Percentiles rank a stretch among this genome's conserved stretches.
These are phyloP conservation scores for Dendrocalamus latiflorus DNA, from an alignment of 202 grass and related monocot species.

Conservation along the genomic window DNA sequence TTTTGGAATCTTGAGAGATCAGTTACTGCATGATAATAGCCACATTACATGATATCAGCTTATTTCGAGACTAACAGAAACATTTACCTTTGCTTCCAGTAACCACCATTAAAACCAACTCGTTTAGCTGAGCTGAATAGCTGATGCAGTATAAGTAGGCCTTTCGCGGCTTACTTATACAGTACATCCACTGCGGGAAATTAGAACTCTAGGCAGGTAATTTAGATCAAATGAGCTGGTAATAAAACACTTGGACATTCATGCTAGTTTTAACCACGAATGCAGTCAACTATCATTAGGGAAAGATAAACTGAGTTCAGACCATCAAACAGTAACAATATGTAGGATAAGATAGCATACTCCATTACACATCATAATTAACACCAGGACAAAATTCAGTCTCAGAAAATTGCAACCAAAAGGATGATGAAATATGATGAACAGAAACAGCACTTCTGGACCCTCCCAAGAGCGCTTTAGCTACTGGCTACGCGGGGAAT, in stretches of 20 bases:
- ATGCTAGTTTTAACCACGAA: background rate
- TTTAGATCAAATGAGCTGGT: background rate
- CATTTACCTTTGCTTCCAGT: too few species aligned
- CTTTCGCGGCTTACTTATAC: too few species aligned
- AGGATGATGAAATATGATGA: background rate
- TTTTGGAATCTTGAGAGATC: too few species aligned
- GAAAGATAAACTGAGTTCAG: background rate
- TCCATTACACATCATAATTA: slow-evolving; percentile 27
- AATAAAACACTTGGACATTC: background rate
- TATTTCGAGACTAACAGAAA: too few species aligned
- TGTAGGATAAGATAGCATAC: slow-evolving; percentile 21
- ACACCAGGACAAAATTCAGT: slow-evolving; percentile 36
- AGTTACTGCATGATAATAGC: too few species aligned
- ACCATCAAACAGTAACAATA: background rate
- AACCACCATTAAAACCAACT: too few species aligned
- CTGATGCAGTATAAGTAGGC: too few species aligned
- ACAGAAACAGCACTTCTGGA: background rate
- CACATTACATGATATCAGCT: too few species aligned
- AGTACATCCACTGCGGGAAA: too few species aligned
- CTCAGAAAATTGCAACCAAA: background rate
- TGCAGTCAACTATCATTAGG: slow-evolving; percentile 23
- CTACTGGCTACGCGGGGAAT: background rate
- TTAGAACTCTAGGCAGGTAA: too few species aligned
- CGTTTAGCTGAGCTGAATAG: too few species aligned
- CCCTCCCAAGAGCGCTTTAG: background rate